These are phyloP conservation scores for Plectosphaerella sp. DNA, from an alignment of 2,329 filamentous ascomycete species.

Conservation along the genomic window DNA sequence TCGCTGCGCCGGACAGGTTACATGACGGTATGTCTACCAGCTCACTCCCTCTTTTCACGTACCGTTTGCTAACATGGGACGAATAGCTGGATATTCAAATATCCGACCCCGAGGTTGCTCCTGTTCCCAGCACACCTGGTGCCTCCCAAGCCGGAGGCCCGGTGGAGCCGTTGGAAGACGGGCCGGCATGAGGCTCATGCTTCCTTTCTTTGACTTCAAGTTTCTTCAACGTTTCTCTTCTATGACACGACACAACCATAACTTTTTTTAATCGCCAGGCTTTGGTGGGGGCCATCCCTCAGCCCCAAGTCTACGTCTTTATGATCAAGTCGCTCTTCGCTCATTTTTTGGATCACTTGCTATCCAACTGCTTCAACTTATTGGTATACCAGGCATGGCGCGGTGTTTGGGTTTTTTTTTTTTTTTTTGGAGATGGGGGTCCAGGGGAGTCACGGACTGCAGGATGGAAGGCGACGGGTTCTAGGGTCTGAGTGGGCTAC, in stretches of 20 bases:
- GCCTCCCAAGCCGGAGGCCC: constrained; percentile 8
- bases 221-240: constrained; percentile 1
- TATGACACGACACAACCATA: constrained; percentile 4
- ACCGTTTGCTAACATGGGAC: background rate
- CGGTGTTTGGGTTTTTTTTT: constrained; percentile 10
- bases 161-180: constrained; percentile 7
- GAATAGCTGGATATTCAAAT: constrained; percentile 73
- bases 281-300: background rate
- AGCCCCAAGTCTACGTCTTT: background rate
- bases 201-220: background rate
- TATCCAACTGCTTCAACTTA: constrained; percentile 8
- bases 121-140: constrained; percentile 37
- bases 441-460: background rate
- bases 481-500: no score
- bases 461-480: background rate
- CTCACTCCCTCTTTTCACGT: background rate
- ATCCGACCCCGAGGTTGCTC: constrained; percentile 68
- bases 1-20: constrained; percentile 80
- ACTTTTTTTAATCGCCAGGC: constrained; percentile 9
- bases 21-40: constrained; percentile 60
- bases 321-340: background rate
- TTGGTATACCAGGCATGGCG: constrained; percentile 14
- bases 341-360: constrained; percentile 4
- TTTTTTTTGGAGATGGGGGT: background rate
- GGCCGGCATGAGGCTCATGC: constrained; percentile 3